Evolutionary conservation across 2,329 filamentous ascomycete species (phyloP).

Genomic region (Alternaria sp.): DNA sequence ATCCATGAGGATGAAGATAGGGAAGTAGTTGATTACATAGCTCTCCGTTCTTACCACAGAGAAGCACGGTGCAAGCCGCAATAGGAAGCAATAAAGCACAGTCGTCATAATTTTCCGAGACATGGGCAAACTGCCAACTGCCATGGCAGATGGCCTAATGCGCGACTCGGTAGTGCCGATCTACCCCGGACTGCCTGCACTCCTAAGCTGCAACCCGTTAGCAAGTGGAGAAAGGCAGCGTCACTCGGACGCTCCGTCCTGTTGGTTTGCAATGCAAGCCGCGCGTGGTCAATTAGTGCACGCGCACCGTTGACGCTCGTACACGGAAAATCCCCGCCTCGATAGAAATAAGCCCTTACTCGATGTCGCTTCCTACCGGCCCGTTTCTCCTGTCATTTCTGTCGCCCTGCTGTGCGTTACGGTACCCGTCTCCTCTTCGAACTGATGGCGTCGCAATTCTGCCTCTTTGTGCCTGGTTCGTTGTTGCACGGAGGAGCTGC

Average conservation of each 20-base stretch:
- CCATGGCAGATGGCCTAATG: background rate
- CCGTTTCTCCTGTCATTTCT: constrained; percentile 1
- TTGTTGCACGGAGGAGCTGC: background rate
- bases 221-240: constrained; percentile 14
- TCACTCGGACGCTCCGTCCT: constrained; percentile 10
- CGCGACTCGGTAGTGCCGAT: constrained; percentile 6
- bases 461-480: background rate
- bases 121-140: background rate
- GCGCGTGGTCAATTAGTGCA: constrained; percentile 1
- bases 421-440: background rate
- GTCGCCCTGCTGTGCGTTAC: background rate
- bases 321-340: constrained; percentile 3
- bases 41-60: background rate
- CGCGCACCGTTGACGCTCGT: background rate
- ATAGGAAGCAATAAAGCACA: background rate
- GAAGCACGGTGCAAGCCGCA: background rate
- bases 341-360: background rate
- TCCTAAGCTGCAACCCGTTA: constrained; percentile 10
- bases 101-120: background rate
- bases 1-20: background rate
- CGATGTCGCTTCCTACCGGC: background rate
- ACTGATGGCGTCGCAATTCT: background rate
- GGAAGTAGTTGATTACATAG: background rate
- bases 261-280: constrained; percentile 1
- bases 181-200: constrained; percentile 21